Percentiles rank a stretch among this genome's conserved stretches.
These are phyloP conservation scores for Umbellularia californica DNA, from an alignment of 164 flowering plant genomes.

Conservation along the genomic window DNA sequence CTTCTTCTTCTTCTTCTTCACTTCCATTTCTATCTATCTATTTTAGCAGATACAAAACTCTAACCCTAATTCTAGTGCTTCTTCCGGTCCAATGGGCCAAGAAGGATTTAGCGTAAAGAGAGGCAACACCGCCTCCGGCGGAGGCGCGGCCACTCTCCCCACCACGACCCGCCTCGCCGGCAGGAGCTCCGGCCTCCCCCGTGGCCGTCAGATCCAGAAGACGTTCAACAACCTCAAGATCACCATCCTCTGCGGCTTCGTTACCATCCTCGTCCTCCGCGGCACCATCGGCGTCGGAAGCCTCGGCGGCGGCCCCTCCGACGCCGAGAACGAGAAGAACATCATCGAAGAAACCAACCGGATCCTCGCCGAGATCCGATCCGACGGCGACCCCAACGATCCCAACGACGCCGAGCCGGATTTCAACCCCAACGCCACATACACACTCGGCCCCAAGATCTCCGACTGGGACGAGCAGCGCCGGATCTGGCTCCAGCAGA, in stretches of 20 bases:
- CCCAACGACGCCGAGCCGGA: slow-evolving; percentile 2
- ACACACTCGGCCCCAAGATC: slow-evolving; percentile 67
- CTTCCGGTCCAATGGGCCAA: background rate
- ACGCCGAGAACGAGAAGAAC: slow-evolving; percentile 37
- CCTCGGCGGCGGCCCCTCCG: slow-evolving; percentile 31
- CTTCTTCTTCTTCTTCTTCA: no score
- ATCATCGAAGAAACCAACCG: slow-evolving; percentile 58
- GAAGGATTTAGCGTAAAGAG: background rate
- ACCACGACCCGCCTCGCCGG: slow-evolving; percentile 24
- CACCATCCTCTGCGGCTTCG: slow-evolving; percentile 84
- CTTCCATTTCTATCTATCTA: no score
- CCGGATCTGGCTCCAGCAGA: slow-evolving; percentile 51
- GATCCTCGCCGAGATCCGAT: slow-evolving; percentile 72
- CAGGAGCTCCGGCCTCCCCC: slow-evolving; percentile 19
- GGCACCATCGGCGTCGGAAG: slow-evolving; percentile 81
- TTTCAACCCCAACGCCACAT: slow-evolving; percentile 42
- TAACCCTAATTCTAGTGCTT: no score
- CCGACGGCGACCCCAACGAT: slow-evolving; percentile 52
- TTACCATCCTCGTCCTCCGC: slow-evolving; percentile 83
- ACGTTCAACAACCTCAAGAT: slow-evolving; percentile 86
- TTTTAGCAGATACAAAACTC: no score
- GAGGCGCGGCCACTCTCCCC: slow-evolving; percentile 18
- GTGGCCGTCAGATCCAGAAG: slow-evolving; percentile 70
- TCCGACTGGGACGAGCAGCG: slow-evolving; percentile 57
- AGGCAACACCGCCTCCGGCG: background rate